These are phyloP conservation scores for Ogataea ramenticola DNA, from an alignment of 805 yeast genomes.

Conservation along the genomic window DNA sequence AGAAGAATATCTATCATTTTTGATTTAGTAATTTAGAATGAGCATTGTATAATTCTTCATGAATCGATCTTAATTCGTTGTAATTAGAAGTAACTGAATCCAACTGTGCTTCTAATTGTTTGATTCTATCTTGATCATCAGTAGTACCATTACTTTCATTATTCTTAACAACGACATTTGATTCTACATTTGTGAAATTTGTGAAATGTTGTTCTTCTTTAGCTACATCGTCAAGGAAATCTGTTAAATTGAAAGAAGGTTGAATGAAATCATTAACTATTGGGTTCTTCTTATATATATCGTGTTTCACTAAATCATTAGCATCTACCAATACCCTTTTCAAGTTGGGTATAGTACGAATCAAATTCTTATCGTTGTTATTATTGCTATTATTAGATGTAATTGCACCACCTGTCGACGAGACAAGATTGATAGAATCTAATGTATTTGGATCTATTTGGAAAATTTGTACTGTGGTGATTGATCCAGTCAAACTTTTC, in stretches of 20 bases:
- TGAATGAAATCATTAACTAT: conserved; percentile 14
- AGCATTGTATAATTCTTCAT: conserved; percentile 49
- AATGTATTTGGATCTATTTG: conserved; percentile 1
- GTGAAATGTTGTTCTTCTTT: conserved; percentile 46
- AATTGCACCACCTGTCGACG: neutral
- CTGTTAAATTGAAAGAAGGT: conserved; percentile 32
- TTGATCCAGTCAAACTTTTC: conserved; percentile 24
- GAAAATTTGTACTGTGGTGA: conserved; percentile 9
- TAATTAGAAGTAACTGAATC: conserved; percentile 51
- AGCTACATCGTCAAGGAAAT: conserved; percentile 41
- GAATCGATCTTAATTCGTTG: conserved; percentile 47
- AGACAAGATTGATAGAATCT: neutral
- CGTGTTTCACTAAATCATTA: conserved; percentile 34
- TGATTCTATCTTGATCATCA: conserved; percentile 15
- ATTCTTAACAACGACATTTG: conserved; percentile 19
- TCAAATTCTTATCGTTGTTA: conserved; percentile 18
- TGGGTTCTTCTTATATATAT: conserved; percentile 29
- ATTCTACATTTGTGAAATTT: conserved; percentile 31
- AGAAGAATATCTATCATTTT: too few species aligned
- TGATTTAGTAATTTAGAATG: conserved; percentile 31
- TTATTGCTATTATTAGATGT: too few species aligned
- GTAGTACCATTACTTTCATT: conserved; percentile 2
- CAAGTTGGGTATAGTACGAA: conserved; percentile 50
- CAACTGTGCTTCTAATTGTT: conserved; percentile 38
- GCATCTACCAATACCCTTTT: conserved; percentile 50